phyloP scores from a whole-genome alignment of 257 asterid species.

The Petrea volubilis region DNA sequence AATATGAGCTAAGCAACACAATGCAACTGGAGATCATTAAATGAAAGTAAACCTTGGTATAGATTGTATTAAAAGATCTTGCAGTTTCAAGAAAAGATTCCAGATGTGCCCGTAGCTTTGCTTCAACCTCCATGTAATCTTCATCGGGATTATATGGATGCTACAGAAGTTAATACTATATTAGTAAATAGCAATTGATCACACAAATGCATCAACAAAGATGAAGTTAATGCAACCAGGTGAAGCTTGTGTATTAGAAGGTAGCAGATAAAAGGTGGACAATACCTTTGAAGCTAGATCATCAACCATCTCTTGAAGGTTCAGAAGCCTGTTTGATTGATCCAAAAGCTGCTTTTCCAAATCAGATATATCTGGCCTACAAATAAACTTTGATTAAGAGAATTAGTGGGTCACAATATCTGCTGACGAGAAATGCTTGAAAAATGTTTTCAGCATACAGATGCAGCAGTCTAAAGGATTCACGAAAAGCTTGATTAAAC shows the following conservation, averaged over 20 bases:
- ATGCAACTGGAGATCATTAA: conserved; percentile 16
- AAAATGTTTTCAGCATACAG: neutral
- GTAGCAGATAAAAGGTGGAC: conserved; percentile 7
- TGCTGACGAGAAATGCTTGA: neutral
- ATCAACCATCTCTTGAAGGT: conserved; percentile 95
- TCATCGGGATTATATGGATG: conserved; percentile 96
- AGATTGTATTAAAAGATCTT: conserved; percentile 84
- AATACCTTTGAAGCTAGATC: conserved; percentile 91
- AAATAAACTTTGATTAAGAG: conserved; percentile 44
- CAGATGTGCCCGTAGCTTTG: conserved; percentile 75
- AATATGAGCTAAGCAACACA: conserved; percentile 10
- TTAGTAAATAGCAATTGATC: conserved; percentile 23
- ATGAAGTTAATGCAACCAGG: conserved; percentile 9
- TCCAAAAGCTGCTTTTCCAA: conserved; percentile 92
- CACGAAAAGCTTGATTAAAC: no score
- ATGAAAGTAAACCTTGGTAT: conserved; percentile 73
- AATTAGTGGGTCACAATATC: conserved; percentile 28
- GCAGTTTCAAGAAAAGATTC: conserved; percentile 97
- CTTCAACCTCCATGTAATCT: conserved; percentile 83
- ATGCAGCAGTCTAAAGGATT: neutral
- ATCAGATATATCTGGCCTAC: conserved; percentile 97
- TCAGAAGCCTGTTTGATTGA: conserved; percentile 87
- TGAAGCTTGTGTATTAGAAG: conserved; percentile 1
- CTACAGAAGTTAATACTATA: conserved; percentile 41
- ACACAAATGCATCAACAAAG: conserved; percentile 15